phyloP scores from a whole-genome alignment of 106 monocot genomes.

The Posidonia australis region DNA sequence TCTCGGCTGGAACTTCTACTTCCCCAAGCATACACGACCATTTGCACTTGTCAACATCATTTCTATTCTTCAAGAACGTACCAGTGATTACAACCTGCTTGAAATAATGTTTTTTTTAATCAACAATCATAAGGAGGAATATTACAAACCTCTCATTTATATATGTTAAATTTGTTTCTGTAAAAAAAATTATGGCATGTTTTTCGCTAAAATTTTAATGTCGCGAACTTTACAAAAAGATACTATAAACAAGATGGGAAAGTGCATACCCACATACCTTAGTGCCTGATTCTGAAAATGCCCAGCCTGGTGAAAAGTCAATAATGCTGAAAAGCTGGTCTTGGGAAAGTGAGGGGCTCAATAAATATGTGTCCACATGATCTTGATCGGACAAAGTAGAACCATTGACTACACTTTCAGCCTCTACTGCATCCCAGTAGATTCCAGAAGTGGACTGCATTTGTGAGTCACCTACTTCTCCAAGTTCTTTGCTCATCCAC shows the following conservation, averaged over 20 bases:
- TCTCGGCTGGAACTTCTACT: constrained; percentile 79
- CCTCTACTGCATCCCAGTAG: constrained; percentile 56
- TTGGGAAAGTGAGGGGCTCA: constrained; percentile 62
- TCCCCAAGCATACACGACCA: constrained; percentile 99
- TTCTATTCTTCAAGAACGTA: constrained; percentile 61
- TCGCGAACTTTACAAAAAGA: too few relatives aligned
- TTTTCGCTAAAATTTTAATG: too few relatives aligned
- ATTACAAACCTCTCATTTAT: not conserved
- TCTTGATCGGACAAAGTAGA: constrained; percentile 37
- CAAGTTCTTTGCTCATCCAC: constrained; percentile 97
- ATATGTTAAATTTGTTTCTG: too few relatives aligned
- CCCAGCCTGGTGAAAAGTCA: constrained; percentile 71
- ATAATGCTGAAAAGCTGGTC: constrained; percentile 78
- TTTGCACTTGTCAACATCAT: constrained; percentile 42
- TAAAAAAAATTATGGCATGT: too few relatives aligned
- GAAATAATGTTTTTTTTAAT: not conserved
- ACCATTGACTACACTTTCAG: constrained; percentile 48
- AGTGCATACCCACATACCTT: constrained; percentile 27
- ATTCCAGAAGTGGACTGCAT: constrained; percentile 34
- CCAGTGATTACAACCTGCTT: constrained; percentile 46
- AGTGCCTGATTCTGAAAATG: constrained; percentile 37
- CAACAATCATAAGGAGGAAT: not conserved
- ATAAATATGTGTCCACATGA: constrained; percentile 32
- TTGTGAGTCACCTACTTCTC: constrained; percentile 51
- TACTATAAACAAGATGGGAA: not conserved